Conservation (phyloP, 1,284 basidiomycete species). For the Moesziomyces aphidis region DNA sequence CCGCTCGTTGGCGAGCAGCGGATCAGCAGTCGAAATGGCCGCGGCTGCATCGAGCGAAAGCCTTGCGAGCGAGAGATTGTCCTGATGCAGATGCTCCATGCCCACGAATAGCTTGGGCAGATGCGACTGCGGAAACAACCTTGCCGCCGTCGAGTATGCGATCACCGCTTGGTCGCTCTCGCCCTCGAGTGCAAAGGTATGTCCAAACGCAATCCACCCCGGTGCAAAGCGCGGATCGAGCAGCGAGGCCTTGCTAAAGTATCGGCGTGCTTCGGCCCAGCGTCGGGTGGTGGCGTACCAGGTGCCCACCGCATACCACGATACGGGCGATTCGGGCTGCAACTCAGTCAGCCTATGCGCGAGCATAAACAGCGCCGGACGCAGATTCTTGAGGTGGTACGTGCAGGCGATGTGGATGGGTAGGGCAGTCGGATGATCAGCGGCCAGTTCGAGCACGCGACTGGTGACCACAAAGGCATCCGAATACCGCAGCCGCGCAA, state of each 20-base stretch:
- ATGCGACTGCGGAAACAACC: slow-evolving; percentile 93
- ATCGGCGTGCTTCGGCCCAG: slow-evolving; percentile 70
- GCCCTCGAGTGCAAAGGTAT: slow-evolving; percentile 95
- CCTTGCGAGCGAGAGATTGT: slow-evolving; percentile 83
- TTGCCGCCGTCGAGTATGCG: slow-evolving; percentile 93
- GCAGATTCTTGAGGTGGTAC: slow-evolving; percentile 90
- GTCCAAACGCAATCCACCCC: slow-evolving; percentile 97
- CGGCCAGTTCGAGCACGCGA: slow-evolving; percentile 54
- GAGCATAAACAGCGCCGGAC: slow-evolving; percentile 91
- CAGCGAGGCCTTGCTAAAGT: slow-evolving; percentile 84
- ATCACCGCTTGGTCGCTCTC: slow-evolving; percentile 97
- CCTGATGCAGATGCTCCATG: slow-evolving; percentile 95
- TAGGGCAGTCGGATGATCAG: slow-evolving; percentile 71
- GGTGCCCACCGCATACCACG: slow-evolving; percentile 98
- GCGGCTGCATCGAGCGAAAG: slow-evolving; percentile 86
- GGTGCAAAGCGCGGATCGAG: slow-evolving; percentile 96
- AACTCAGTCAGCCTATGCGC: slow-evolving; percentile 92
- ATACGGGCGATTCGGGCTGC: slow-evolving; percentile 89
- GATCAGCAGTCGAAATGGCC: slow-evolving; percentile 84
- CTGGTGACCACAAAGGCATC: slow-evolving; percentile 89
- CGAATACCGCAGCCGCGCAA: slow-evolving; percentile 87
- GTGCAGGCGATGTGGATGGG: slow-evolving; percentile 96
- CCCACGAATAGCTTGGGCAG: slow-evolving; percentile 94
- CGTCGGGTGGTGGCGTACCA: slow-evolving; percentile 91
- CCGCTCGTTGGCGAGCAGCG: slow-evolving; percentile 88